These are phyloP conservation scores for Pelagomonas calceolata DNA, from an alignment of 108 stramenopile genomes.

Conservation along the genomic window DNA sequence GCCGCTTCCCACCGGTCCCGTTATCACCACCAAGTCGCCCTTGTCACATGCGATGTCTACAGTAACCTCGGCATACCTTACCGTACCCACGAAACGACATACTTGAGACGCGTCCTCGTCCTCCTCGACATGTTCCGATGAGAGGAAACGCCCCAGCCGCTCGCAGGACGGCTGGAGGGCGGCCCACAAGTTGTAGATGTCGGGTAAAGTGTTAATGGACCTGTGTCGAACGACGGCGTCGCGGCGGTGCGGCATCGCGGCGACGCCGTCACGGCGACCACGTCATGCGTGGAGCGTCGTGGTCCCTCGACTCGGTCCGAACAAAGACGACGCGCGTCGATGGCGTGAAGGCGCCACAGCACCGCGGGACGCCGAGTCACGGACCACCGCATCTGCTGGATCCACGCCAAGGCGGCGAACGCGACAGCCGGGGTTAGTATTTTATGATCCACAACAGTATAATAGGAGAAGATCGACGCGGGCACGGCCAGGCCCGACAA, in stretches of 20 bases:
- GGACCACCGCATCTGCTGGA: constrained; percentile 13
- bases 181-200: constrained; percentile 13
- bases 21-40: constrained; percentile 73
- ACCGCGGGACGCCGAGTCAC: no score
- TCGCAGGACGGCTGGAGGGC: constrained; percentile 3
- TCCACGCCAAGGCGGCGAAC: constrained; percentile 13
- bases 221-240: no score
- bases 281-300: no score
- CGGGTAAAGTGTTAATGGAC: constrained; percentile 6
- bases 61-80: background rate
- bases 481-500: constrained; percentile 1
- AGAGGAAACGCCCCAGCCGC: constrained; percentile 5
- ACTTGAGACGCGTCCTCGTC: background rate
- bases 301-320: no score
- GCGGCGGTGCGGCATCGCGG: no score
- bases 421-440: background rate
- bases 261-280: no score
- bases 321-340: no score
- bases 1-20: constrained; percentile 78
- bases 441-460: background rate
- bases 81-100: background rate
- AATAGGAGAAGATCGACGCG: constrained; percentile 8
- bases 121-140: background rate
- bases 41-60: constrained; percentile 38
- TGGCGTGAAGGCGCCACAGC: no score